Evolutionary conservation across 768 basidiomycete genomes (phyloP), one percentile per base, ranked within the genome.

Genomic region (Russula ochroleuca): DNA sequence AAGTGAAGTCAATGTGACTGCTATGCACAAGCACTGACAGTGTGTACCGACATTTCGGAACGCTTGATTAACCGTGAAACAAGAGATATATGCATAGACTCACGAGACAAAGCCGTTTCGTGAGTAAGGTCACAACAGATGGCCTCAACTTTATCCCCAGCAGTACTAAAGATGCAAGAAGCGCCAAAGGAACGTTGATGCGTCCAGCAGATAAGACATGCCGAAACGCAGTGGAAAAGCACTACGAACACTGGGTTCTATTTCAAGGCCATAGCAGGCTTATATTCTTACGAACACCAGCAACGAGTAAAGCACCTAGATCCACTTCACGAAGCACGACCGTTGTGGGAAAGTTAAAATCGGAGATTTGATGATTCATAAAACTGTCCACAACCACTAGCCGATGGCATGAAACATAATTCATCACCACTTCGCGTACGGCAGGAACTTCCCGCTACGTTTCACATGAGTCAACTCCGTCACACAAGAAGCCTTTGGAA

Each of bases 371-470:
- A 53, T 6, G 2, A 21, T 21, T 37, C n/a, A 9, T 35, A 35
- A n/a, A 54, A 17, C 37, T 9, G 23, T 23, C 51, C 33, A 21
- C 9, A 54, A 54, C 7, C 52, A 53, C 5, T 6, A 21, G 21
- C n/a, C 14, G 21, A 54, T 21, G n/a, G n/a, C 15, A 54, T 38
- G 6, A 54, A 37, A 54, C 14, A 54, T 13, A 21, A 37, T 3
- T 0, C 10, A 37, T 67, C 45, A 89, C 88, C 87, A 90, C 69
- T 78, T 84, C 21, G 83, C 78, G 70, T 90, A 90, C 6, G 87
- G 83, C 68, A 90, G 76, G 76, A 88, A 90, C 71, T 90, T 90
- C 64, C 88, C 88, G 73, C 88, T 90, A 70, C 13, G 8, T 59
- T 41, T 38, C 35, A 57, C 11, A 28, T 51, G 35, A 31, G 43